These are phyloP conservation scores for Globisporangium lucens DNA, from an alignment of 352 stramenopile genomes.

Conservation along the genomic window DNA sequence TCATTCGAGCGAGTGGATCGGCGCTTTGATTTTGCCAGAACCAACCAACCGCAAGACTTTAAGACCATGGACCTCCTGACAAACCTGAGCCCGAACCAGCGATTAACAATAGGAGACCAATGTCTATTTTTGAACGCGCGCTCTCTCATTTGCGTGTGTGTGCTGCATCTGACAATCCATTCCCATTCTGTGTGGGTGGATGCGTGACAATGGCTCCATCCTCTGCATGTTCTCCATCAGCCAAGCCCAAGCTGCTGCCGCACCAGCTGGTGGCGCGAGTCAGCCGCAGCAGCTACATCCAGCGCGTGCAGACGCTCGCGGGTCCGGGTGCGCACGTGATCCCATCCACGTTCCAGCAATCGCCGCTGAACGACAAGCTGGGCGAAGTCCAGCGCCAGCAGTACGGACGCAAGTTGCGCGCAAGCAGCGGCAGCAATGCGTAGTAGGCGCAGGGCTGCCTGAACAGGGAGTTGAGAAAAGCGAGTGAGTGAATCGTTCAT, in stretches of 20 bases:
- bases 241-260: constrained; percentile 17
- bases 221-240: not conserved
- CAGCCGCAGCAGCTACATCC: constrained; percentile 47
- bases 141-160: not conserved
- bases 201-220: not conserved
- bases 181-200: not conserved
- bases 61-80: not conserved
- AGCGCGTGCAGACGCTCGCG: constrained; percentile 37
- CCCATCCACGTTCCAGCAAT: constrained; percentile 45
- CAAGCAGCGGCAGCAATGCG: constrained; percentile 2
- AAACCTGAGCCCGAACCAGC: too few relatives aligned
- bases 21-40: not conserved
- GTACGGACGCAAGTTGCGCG: constrained; percentile 51
- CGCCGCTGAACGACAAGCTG: constrained; percentile 31
- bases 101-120: too few relatives aligned
- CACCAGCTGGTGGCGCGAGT: constrained; percentile 29
- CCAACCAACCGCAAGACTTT: not conserved
- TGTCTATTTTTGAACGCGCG: not conserved
- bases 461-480: not conserved
- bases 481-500: not conserved
- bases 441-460: constrained; percentile 2
- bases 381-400: constrained; percentile 43
- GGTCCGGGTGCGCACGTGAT: constrained; percentile 59
- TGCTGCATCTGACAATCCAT: too few relatives aligned
- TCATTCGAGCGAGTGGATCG: not conserved